Conservation (phyloP, 805 yeast species). For the baker's yeast (Saccharomyces cerevisiae) region DNA sequence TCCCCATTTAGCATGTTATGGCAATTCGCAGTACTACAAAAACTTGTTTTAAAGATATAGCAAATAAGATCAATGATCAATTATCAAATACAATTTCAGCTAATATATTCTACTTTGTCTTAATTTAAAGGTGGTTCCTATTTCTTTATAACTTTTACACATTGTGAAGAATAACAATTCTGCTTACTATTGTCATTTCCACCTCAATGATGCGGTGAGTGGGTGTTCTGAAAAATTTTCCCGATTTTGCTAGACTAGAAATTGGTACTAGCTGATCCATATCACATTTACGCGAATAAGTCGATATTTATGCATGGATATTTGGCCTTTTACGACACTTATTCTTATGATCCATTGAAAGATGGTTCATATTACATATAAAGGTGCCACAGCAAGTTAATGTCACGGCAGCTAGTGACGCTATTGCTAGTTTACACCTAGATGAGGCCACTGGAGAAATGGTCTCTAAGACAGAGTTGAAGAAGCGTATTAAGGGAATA, state of each 20-base stretch:
- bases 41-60: not conserved
- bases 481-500: slow-evolving; percentile 88
- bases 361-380: not conserved
- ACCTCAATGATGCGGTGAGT: not conserved
- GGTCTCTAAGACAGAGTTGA: slow-evolving; percentile 92
- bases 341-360: not conserved
- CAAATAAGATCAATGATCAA: not conserved
- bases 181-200: not conserved
- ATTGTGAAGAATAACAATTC: not conserved
- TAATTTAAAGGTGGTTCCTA: not conserved
- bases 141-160: not conserved
- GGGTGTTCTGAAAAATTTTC: not conserved
- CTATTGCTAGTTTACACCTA: slow-evolving; percentile 64
- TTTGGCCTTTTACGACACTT: not conserved
- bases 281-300: not conserved
- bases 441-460: slow-evolving; percentile 95
- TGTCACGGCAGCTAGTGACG: slow-evolving; percentile 61
- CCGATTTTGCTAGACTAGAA: not conserved
- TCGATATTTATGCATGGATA: not conserved
- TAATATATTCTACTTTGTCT: not conserved
- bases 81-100: not conserved
- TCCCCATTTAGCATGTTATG: slow-evolving; percentile 1
- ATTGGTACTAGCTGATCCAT: not conserved
- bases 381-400: slow-evolving; percentile 34
- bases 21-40: not conserved